These are phyloP conservation scores for Wickerhamomyces strasburgensis DNA, from an alignment of 805 yeast species.

Conservation along the genomic window DNA sequence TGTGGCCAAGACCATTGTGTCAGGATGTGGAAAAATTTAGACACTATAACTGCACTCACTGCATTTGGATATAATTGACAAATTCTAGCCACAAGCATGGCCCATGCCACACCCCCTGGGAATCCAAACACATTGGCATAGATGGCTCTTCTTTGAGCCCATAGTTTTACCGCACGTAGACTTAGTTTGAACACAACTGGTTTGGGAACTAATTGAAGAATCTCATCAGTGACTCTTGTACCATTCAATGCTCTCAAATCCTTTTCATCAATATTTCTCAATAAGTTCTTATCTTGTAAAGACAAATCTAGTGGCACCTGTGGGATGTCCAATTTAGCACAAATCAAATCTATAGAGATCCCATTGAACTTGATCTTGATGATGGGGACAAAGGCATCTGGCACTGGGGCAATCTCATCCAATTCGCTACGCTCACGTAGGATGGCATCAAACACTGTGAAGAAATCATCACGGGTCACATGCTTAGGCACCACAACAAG, in stretches of 20 bases:
- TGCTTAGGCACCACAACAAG: constrained; percentile 96
- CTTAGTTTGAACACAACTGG: constrained; percentile 92
- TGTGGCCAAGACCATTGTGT: constrained; percentile 98
- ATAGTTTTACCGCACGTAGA: constrained; percentile 83
- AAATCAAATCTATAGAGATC: constrained; percentile 87
- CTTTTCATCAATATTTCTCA: constrained; percentile 84
- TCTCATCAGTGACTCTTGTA: constrained; percentile 95
- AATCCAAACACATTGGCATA: constrained; percentile 95
- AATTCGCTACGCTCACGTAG: constrained; percentile 72
- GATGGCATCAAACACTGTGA: constrained; percentile 69
- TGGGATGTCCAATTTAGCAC: constrained; percentile 77
- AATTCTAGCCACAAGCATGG: constrained; percentile 96
- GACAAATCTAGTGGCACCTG: constrained; percentile 74
- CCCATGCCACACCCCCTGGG: constrained; percentile 99
- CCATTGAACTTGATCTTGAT: constrained; percentile 86
- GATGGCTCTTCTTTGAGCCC: constrained; percentile 95
- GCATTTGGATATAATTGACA: constrained; percentile 97
- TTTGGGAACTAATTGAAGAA: constrained; percentile 82
- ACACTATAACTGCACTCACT: constrained; percentile 85
- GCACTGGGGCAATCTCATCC: constrained; percentile 88
- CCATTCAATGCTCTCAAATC: constrained; percentile 91
- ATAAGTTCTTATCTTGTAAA: constrained; percentile 76
- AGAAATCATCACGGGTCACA: constrained; percentile 85
- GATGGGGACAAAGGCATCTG: constrained; percentile 97
- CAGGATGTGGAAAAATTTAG: constrained; percentile 81